phyloP scores from a whole-genome alignment of 2,329 filamentous ascomycete species.

The Ophiostoma novo-ulmi region DNA sequence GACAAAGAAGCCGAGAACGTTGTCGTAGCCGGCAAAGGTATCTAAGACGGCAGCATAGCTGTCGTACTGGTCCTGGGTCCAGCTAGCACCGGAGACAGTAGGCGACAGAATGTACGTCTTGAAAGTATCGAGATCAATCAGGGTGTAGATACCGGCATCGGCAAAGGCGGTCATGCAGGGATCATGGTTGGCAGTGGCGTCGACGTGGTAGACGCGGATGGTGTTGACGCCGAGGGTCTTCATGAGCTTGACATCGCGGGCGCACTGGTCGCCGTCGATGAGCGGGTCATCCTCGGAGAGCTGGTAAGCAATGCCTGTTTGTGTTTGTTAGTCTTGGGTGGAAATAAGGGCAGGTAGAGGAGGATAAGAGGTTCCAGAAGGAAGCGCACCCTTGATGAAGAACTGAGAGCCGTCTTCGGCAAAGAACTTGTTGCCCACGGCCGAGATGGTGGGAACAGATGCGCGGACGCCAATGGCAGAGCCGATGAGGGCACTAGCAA shows the following conservation, averaged over 20 bases:
- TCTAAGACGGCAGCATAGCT: slow-evolving; percentile 70
- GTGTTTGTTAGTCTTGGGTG: slow-evolving; percentile 10
- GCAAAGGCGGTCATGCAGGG: slow-evolving; percentile 77
- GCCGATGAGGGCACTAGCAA: slow-evolving; percentile 36
- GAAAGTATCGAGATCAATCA: slow-evolving; percentile 78
- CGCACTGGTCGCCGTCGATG: slow-evolving; percentile 68
- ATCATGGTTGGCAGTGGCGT: slow-evolving; percentile 63
- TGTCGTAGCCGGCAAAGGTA: slow-evolving; percentile 69
- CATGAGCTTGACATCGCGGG: slow-evolving; percentile 71
- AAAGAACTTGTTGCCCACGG: slow-evolving; percentile 79
- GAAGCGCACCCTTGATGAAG: slow-evolving; percentile 67
- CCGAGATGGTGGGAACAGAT: slow-evolving; percentile 45
- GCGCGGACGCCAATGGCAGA: slow-evolving; percentile 27
- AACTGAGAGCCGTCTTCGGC: slow-evolving; percentile 73
- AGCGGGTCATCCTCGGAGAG: slow-evolving; percentile 64
- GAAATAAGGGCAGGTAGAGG: background rate
- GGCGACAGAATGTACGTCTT: slow-evolving; percentile 59
- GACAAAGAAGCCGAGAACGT: slow-evolving; percentile 77
- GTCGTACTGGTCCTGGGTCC: slow-evolving; percentile 67
- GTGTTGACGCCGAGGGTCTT: slow-evolving; percentile 73
- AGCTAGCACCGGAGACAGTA: slow-evolving; percentile 55
- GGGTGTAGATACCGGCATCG: slow-evolving; percentile 75
- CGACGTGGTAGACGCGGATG: slow-evolving; percentile 85
- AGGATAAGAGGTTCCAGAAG: background rate
- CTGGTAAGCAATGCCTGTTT: slow-evolving; percentile 67